Evolutionary conservation across 768 basidiomycete genomes (phyloP), one percentile per base, ranked within the genome.

Genomic region (Mycena amicta): DNA sequence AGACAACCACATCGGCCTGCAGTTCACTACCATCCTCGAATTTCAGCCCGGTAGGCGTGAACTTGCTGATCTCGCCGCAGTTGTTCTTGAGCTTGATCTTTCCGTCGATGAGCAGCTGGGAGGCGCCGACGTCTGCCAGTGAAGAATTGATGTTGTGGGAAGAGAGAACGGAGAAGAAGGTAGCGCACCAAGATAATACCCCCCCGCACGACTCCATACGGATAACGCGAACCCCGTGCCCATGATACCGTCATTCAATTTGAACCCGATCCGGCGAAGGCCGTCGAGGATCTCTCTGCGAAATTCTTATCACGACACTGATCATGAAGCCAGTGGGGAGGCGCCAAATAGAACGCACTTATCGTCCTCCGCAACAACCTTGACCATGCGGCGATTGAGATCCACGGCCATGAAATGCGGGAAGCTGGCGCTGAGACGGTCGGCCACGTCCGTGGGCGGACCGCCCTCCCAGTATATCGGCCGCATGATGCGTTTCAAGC

Each of bases 11-110:
- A 63, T 86, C 84, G 6, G 80, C 82, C 18, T 72, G 50, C 3
- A 84, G 64, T 39, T 73, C 70, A 30, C 69, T 74, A 1, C 82
- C 80, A 54, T 84, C 71, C 13, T 79, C 78, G 55, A 84, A 85
- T 39, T 71, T 67, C 23, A 85, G 53, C 3, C 80, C 78, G 20
- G 54, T 64, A 46, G 72, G 62, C 1, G 73, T 77, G 65, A 83
- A 81, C 18, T 11, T 23, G 3, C 15, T 67, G 55, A 88, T 80
- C 29, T 70, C 70, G 53, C 75, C 72, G 56, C 43, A 45, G 22
- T 84, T 85, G 68, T 79, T 84, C 74, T 89, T 89, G 60, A 89
- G 72, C 68, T 88, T 88, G 74, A 89, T 87, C 68, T 87, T 84
- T 18, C 86, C 83, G 59, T 87, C 84, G 20, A 81, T 77, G 60